Evolutionary conservation across 78 protist genomes (phyloP), one percentile per base, ranked within the genome.

Genomic region (Thecamonas trahens): DNA sequence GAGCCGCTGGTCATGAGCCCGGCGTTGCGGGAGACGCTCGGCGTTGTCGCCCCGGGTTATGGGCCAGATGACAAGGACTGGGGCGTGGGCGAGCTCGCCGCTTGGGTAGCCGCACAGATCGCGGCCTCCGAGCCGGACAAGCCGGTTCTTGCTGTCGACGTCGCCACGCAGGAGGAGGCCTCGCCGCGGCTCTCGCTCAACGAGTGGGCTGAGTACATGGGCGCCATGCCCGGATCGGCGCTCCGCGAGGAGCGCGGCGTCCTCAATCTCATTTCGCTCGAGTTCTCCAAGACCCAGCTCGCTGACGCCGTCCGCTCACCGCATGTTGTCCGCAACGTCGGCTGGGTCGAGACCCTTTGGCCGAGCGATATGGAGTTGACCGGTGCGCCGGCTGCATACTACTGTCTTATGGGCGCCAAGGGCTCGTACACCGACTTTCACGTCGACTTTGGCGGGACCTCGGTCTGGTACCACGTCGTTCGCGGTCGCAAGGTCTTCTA

Each of bases 401-500:
- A 66, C 61, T 75, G 81, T 14, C 66, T 75, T 18, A 65, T 75
- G 70, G 68, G 81, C 67, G 39, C 24, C 60, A 38, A 13, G 0
- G 61, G 52, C 22, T 32, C 61, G 14, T 75, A 29, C 31, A 75
- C 81, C 35, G 74, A 75, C 74, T 75, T 65, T 26, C 81, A 75
- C 72, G 34, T 75, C 34, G 81, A 75, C 40, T 57, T 75, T 28
- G 81, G 74, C 29, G 81, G 81, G 57, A 35, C 75, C 4, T 60
- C 70, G 11, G 81, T 75, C n/a, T 75, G 73, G 73, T 75, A 75
- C n/a, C 81, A 75, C 58, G 81, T 75, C 20, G 37, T 65, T 44
- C 18, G 26, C 15, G 80, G 72, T 18, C 20, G 15, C 7, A 67
- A 66, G 72, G 35, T 70, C 47, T 75, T 75, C 28, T 75, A 32